Percentiles rank a stretch among this genome's conserved stretches.
These are phyloP conservation scores for Ganoderma meredithae DNA, from an alignment of 1,284 basidiomycete genomes.

Conservation along the genomic window DNA sequence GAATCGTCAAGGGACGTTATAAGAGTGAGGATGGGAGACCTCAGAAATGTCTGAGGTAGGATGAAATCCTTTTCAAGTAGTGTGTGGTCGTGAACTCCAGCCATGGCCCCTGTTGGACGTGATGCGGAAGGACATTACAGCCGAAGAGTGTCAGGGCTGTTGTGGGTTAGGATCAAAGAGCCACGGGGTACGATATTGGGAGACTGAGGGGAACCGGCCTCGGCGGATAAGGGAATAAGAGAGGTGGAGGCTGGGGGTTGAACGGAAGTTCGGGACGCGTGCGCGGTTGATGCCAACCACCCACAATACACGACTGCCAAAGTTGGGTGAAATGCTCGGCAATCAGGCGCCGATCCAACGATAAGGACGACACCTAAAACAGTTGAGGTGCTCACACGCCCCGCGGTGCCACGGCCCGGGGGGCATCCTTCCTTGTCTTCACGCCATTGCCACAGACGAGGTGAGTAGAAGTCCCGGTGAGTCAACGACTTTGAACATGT, in stretches of 20 bases:
- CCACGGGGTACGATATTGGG: not conserved
- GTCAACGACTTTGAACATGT: too few relatives aligned
- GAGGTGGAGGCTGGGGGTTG: conserved; percentile 11
- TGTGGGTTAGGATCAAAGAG: not conserved
- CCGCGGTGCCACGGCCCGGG: too few relatives aligned
- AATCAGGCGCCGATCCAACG: not conserved
- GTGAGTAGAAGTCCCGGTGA: too few relatives aligned
- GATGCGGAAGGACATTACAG: conserved; percentile 14
- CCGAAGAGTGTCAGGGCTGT: not conserved
- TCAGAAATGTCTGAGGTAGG: conserved; percentile 19
- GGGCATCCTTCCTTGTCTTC: too few relatives aligned
- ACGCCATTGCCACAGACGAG: too few relatives aligned
- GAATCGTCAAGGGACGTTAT: conserved; percentile 50
- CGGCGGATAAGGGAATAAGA: not conserved
- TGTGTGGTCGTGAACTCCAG: conserved; percentile 13
- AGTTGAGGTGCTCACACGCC: not conserved
- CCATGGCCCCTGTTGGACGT: conserved; percentile 23
- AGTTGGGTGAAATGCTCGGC: conserved; percentile 9
- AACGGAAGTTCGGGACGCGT: not conserved
- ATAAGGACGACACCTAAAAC: not conserved
- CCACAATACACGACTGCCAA: conserved; percentile 19
- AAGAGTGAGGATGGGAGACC: conserved; percentile 54
- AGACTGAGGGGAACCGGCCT: not conserved
- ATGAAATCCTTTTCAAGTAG: not conserved
- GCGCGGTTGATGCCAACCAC: not conserved